Evolutionary conservation across 768 basidiomycete genomes (phyloP), one percentile per base, ranked within the genome.

Genomic region (Mycena rosella): DNA sequence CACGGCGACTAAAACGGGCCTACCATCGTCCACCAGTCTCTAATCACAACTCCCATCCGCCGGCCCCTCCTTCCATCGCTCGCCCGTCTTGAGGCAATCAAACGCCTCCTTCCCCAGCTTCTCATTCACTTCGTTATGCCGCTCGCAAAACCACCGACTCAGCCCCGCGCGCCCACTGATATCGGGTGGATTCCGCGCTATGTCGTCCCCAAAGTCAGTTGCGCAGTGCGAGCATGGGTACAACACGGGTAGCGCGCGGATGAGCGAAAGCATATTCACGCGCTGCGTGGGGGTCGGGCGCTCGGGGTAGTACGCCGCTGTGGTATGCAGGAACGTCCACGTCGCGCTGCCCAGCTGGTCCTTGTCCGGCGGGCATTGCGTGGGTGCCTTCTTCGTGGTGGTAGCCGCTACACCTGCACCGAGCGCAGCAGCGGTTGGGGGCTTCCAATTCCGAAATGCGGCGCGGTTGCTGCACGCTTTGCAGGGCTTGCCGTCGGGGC

Each of bases 311-410:
- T 98, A 98, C 24, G 97, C 95, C 0, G 96, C 96, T 7, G 97
- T 92, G 11, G 96, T 91, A 75, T 98, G 97, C 34, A 99, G 84
- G 86, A 99, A 99, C 18, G 96, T 92, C 97, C 97, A 98, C 2
- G 97, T 97, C 49, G 96, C 92, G 54, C 90, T 89, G 2, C 97
- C 97, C 54, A 99, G 90, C 65, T 89, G 85, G 75, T 96, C 95
- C 49, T 91, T 91, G 78, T 98, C 96, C 0, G 96, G 91, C 15
- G 97, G 97, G 76, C 97, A 99, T 62, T 93, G 84, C 6, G 82
- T 80, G 2, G 88, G 87, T 24, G 85, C 88, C 20, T 77, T 78
- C 27, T 81, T 60, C 78, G 38, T 78, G 42, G 81, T 71, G 18
- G 78, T 72, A 1, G 79, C 80, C 65, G 81, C 78, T 13, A 72